A percentile compares a stretch with the other conserved stretches of the same genome.
Conservation (phyloP, 176 grass and related monocot genomes). For the Triticum timopheevii region DNA sequence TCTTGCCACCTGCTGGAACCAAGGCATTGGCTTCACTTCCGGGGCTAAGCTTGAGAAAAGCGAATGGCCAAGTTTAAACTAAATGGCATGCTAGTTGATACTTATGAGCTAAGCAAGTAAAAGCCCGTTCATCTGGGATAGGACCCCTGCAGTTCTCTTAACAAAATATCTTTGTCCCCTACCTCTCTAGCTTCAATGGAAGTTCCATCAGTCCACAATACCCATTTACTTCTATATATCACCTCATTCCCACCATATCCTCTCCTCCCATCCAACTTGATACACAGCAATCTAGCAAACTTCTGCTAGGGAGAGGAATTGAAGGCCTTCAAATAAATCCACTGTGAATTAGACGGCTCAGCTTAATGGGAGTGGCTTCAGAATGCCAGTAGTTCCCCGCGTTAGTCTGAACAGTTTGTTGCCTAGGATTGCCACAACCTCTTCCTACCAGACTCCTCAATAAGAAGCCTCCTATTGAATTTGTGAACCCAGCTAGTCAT, state of each 20-base stretch:
- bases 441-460: background rate
- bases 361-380: background rate
- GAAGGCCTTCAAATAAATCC: background rate
- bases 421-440: background rate
- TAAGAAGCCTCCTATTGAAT: background rate
- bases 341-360: background rate
- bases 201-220: background rate
- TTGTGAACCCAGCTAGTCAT: background rate
- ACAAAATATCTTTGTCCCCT: background rate
- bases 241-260: background rate
- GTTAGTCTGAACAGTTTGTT: background rate
- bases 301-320: background rate
- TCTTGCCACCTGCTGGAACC: background rate
- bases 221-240: background rate
- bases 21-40: conserved; percentile 11
- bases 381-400: background rate
- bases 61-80: background rate
- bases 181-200: background rate
- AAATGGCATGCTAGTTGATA: background rate
- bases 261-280: conserved; percentile 2
- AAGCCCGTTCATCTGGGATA: background rate
- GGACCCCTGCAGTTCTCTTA: background rate
- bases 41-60: background rate
- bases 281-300: background rate
- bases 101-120: conserved; percentile 17